Base-by-base conservation (phyloP, 2,329 filamentous ascomycete species). In the Colletotrichum spaethianum region DNA sequence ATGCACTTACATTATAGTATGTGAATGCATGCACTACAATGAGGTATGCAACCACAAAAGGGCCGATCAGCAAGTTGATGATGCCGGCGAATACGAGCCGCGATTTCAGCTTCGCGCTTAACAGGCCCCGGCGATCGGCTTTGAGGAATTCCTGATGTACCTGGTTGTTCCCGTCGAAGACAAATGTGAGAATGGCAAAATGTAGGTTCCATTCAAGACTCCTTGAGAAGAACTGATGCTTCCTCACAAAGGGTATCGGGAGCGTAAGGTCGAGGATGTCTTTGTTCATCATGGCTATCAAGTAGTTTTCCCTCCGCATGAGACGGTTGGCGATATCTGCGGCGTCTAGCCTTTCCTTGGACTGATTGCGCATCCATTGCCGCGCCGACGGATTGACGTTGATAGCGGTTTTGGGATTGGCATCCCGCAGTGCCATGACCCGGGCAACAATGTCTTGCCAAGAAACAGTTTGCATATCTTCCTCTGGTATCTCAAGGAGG, bases 201-300 rank as follows among this genome's bases (percentile, higher is more conserved):
- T 96, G 92, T 68, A 99, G 86, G 75, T 95, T 97, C 95, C 95
- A 98, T 79, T 97, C 93, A 73, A 98, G 87, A 1, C 94, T 97
- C 76, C 93, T 92, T 0, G 96, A 98, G 78, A 98, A 96, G 64
- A 98, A 86, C 74, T 96, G 94, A 28, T 93, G 90, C 53, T 91
- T 91, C 48, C 92, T 89, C 2, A 98, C 78, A 74, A 98, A 95
- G 0, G 96, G 96, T 2, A 99, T 82, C 2, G 94, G 94, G 3
- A 98, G 88, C 0, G 93, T 95, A 56, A 98, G 86, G 79, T 99
- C 92, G 52, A 99, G 83, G 46, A 98, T 90, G 73, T 98, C 96
- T 81, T 99, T 98, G 86, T 99, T 99, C 84, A 98, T 94, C 77
- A 99, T 87, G 5, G 96, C 96, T 77, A 99, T 98, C 74, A 98